Percentiles rank a stretch among this genome's conserved stretches.
These are phyloP conservation scores for Inosperma sp. DNA, from an alignment of 768 basidiomycete genomes.

Conservation along the genomic window DNA sequence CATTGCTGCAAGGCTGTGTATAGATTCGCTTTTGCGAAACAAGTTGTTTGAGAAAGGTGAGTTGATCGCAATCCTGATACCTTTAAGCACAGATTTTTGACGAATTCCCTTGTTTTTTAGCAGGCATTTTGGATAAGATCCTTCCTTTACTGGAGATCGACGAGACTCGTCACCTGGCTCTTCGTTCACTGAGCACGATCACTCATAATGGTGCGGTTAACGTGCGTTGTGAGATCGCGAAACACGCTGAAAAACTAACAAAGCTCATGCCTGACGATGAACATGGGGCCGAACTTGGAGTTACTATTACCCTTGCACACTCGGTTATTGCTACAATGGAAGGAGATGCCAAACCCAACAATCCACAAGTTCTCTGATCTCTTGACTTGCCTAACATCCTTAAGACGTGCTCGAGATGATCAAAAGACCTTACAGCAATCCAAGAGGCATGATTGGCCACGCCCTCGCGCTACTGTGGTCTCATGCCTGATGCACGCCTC, in stretches of 20 bases:
- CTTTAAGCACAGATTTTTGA: background rate
- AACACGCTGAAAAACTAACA: constrained; percentile 38
- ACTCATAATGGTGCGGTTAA: constrained; percentile 57
- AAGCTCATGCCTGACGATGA: constrained; percentile 50
- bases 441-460: constrained; percentile 43
- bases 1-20: constrained; percentile 61
- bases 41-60: constrained; percentile 55
- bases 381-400: constrained; percentile 44
- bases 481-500: constrained; percentile 42
- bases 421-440: constrained; percentile 35
- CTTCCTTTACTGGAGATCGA: constrained; percentile 49
- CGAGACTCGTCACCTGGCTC: constrained; percentile 46
- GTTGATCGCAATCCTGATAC: background rate
- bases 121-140: constrained; percentile 54
- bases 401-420: constrained; percentile 37
- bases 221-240: constrained; percentile 49
- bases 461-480: constrained; percentile 46
- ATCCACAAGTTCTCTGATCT: constrained; percentile 34
- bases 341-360: constrained; percentile 35
- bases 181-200: constrained; percentile 52
- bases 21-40: constrained; percentile 55
- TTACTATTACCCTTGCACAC: constrained; percentile 52
- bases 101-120: background rate
- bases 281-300: constrained; percentile 44
- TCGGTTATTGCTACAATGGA: constrained; percentile 43